phyloP scores from a whole-genome alignment of 2,329 filamentous ascomycete species.

The Monascus ruber region DNA sequence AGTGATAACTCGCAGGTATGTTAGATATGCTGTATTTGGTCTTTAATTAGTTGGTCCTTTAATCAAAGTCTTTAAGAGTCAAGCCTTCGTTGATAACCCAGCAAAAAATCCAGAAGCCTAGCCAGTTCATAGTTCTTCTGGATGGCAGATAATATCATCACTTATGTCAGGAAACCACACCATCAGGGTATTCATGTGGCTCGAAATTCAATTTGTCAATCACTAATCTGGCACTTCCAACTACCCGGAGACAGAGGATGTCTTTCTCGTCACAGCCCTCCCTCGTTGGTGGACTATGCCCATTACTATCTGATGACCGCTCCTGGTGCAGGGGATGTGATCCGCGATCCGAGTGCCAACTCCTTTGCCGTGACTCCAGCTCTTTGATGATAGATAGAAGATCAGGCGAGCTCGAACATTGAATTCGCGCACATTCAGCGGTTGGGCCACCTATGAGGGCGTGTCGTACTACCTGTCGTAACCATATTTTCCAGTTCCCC shows the following conservation, averaged over 20 bases:
- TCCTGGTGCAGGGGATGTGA: conserved; percentile 10
- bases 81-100: too few relatives aligned
- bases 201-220: conserved; percentile 25
- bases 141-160: too few relatives aligned
- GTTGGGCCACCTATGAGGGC: conserved; percentile 23
- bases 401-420: conserved; percentile 22
- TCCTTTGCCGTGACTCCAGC: conserved; percentile 31
- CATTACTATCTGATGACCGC: not conserved
- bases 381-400: conserved; percentile 28
- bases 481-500: conserved; percentile 26
- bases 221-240: conserved; percentile 21
- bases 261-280: conserved; percentile 15
- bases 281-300: not conserved
- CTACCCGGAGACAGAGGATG: conserved; percentile 22
- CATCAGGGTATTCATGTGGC: conserved; percentile 22
- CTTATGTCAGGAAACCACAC: conserved; percentile 5
- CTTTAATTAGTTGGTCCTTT: too few relatives aligned
- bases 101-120: too few relatives aligned
- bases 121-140: too few relatives aligned
- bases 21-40: too few relatives aligned
- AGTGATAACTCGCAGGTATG: too few relatives aligned
- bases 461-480: conserved; percentile 25
- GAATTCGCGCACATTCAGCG: conserved; percentile 10
- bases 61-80: too few relatives aligned
- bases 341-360: conserved; percentile 23